These are phyloP conservation scores for Irpex sp. DNA, from an alignment of 1,284 basidiomycete species.

Conservation along the genomic window DNA sequence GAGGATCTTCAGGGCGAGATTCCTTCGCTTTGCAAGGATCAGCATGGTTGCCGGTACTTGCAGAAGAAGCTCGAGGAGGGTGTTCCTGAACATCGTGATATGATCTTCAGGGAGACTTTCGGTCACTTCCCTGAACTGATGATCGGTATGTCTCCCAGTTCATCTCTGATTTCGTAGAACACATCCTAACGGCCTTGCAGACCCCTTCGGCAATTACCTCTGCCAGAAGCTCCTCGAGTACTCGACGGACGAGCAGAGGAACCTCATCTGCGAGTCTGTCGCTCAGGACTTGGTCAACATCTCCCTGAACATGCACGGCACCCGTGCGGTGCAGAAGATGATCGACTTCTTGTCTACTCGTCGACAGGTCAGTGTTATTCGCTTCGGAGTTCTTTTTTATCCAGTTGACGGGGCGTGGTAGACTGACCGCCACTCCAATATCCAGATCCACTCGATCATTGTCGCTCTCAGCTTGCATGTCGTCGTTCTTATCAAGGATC, in stretches of 20 bases:
- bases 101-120: constrained; percentile 99
- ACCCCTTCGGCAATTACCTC: constrained; percentile 99
- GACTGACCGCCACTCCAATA: constrained; percentile 76
- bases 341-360: constrained; percentile 98
- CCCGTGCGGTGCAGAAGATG: constrained; percentile 99
- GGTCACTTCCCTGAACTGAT: constrained; percentile 98
- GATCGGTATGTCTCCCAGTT: constrained; percentile 63
- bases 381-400: constrained; percentile 27
- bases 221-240: constrained; percentile 98
- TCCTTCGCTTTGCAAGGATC: constrained; percentile 93
- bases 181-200: constrained; percentile 34
- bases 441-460: constrained; percentile 97
- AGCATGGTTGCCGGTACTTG: constrained; percentile 97
- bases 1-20: constrained; percentile 97
- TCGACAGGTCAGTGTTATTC: constrained; percentile 69
- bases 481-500: constrained; percentile 98
- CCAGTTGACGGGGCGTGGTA: constrained; percentile 37
- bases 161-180: neutral
- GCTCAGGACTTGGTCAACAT: constrained; percentile 97
- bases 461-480: constrained; percentile 96
- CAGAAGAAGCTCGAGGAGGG: constrained; percentile 99
- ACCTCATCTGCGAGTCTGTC: constrained; percentile 96
- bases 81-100: constrained; percentile 91
- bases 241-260: constrained; percentile 97
- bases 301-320: constrained; percentile 99